A percentile compares a stretch with the other conserved stretches of the same genome.
These are phyloP conservation scores for Pichia sp. DNA, from an alignment of 1,139 yeast species.

Conservation along the genomic window DNA sequence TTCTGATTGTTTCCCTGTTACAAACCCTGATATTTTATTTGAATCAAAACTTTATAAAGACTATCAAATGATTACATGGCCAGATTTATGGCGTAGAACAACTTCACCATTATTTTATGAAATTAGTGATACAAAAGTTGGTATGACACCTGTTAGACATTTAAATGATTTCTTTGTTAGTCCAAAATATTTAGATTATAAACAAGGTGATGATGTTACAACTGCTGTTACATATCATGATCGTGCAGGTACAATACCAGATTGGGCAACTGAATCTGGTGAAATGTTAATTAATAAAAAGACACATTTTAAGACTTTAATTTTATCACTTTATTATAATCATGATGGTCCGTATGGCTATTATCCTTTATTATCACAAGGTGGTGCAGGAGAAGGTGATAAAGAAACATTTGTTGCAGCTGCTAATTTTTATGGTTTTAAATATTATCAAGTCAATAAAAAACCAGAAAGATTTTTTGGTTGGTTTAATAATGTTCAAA, in stretches of 20 bases:
- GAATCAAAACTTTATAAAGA: conserved; percentile 33
- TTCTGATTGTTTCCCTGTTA: conserved; percentile 51
- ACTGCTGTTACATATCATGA: conserved; percentile 37
- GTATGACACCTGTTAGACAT: conserved; percentile 28
- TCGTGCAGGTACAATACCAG: conserved; percentile 50
- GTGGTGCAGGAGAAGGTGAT: conserved; percentile 59
- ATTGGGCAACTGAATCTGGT: conserved; percentile 58
- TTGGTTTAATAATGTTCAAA: conserved; percentile 27
- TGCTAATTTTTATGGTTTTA: conserved; percentile 43
- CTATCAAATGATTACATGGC: conserved; percentile 44
- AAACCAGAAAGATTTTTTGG: conserved; percentile 24
- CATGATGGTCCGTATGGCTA: conserved; percentile 48
- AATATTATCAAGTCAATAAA: conserved; percentile 50
- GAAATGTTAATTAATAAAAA: conserved; percentile 48
- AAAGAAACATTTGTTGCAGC: conserved; percentile 61
- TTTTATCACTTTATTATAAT: conserved; percentile 52
- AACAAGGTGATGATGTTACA: conserved; percentile 19
- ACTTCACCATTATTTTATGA: conserved; percentile 52
- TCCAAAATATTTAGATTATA: conserved; percentile 16
- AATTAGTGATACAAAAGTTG: conserved; percentile 40
- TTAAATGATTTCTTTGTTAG: conserved; percentile 25
- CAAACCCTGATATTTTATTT: conserved; percentile 45
- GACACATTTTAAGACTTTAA: conserved; percentile 42
- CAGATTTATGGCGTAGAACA: conserved; percentile 62
- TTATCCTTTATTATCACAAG: conserved; percentile 48